Conservation (phyloP, 2,329 filamentous ascomycete genomes). For the Neocucurbitaria cava region DNA sequence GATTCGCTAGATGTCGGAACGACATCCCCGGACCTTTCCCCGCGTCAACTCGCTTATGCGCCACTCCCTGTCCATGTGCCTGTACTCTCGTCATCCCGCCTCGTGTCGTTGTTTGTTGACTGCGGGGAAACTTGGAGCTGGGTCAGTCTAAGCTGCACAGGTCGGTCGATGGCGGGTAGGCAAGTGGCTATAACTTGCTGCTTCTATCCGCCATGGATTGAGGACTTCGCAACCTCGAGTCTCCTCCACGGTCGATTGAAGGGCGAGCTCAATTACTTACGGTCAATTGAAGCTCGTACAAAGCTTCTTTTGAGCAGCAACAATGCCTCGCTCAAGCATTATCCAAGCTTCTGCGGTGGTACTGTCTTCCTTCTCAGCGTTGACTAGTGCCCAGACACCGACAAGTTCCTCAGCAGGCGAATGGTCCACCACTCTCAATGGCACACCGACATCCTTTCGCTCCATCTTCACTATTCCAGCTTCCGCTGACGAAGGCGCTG, state of each 20-base stretch:
- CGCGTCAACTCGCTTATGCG: conserved; percentile 16
- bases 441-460: conserved; percentile 40
- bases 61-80: conserved; percentile 6
- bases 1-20: conserved; percentile 33
- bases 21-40: conserved; percentile 9
- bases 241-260: background rate
- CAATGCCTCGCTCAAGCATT: conserved; percentile 36
- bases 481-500: conserved; percentile 41
- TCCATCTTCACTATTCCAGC: conserved; percentile 48
- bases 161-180: background rate
- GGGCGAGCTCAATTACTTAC: background rate
- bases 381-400: conserved; percentile 30
- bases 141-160: background rate
- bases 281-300: background rate
- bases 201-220: background rate
- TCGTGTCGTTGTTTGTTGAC: background rate
- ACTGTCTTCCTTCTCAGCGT: conserved; percentile 32
- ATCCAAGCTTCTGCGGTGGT: conserved; percentile 25
- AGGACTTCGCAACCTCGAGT: background rate
- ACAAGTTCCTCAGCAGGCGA: conserved; percentile 28
- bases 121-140: conserved; percentile 17
- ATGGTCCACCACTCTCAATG: conserved; percentile 32
- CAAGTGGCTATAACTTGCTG: conserved; percentile 3
- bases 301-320: conserved; percentile 15
- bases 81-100: conserved; percentile 20